phyloP scores from a whole-genome alignment of 2,329 filamentous ascomycete species.

The Penicillium crustosum region DNA sequence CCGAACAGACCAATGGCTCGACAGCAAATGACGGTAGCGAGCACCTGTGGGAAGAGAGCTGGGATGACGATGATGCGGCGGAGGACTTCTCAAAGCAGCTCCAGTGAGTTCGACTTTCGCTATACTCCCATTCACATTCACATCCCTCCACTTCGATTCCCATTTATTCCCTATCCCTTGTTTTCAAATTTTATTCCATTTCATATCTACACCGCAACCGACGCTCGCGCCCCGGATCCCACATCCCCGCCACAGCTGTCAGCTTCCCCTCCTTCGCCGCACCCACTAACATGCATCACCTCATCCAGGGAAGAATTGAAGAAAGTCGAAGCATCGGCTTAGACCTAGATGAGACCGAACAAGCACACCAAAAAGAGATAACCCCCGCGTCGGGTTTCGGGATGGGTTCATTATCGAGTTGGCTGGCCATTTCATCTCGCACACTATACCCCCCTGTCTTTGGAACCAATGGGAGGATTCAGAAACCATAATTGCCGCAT shows the following conservation, averaged over 20 bases:
- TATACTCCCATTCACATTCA: background rate
- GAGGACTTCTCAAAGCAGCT: slow-evolving; percentile 96
- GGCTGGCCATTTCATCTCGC: slow-evolving; percentile 11
- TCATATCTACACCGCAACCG: background rate
- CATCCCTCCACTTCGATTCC: background rate
- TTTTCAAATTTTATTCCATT: background rate
- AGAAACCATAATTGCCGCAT: slow-evolving; percentile 1
- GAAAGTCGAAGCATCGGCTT: slow-evolving; percentile 80
- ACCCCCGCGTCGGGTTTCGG: slow-evolving; percentile 1
- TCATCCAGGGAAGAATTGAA: slow-evolving; percentile 69
- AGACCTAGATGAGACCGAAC: slow-evolving; percentile 34
- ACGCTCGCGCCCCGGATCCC: background rate
- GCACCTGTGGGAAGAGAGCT: slow-evolving; percentile 99
- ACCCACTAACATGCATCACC: slow-evolving; percentile 7
- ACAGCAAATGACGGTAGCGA: slow-evolving; percentile 58
- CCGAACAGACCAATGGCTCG: slow-evolving; percentile 62
- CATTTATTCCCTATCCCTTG: background rate
- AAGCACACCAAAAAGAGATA: slow-evolving; percentile 1
- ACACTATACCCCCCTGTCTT: slow-evolving; percentile 13
- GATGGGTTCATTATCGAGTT: slow-evolving; percentile 8
- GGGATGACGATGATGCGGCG: slow-evolving; percentile 96
- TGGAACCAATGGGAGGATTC: slow-evolving; percentile 4
- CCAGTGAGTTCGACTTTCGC: slow-evolving; percentile 61
- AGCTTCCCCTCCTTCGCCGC: background rate
- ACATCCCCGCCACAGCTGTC: background rate